Conservation (phyloP, 768 basidiomycete species). For the Rhizopogon roseolus region DNA sequence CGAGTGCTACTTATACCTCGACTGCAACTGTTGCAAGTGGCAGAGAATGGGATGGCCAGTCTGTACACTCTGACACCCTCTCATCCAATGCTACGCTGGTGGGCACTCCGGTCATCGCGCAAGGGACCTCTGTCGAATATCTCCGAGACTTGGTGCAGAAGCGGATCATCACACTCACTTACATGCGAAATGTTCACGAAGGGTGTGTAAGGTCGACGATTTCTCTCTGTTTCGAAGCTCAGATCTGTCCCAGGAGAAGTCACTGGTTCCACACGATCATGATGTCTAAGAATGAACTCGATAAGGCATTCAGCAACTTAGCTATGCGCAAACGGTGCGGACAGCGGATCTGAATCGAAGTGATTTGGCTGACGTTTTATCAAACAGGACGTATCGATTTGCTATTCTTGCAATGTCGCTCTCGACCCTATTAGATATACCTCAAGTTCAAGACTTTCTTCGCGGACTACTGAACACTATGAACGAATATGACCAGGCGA, state of each 20-base stretch:
- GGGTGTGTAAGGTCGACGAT: slow-evolving; percentile 48
- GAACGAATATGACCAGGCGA: slow-evolving; percentile 74
- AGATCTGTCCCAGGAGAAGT: slow-evolving; percentile 46
- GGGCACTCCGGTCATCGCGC: slow-evolving; percentile 29
- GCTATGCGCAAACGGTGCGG: slow-evolving; percentile 77
- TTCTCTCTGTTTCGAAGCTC: not conserved
- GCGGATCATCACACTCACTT: slow-evolving; percentile 79
- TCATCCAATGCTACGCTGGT: slow-evolving; percentile 37
- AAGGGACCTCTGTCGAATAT: slow-evolving; percentile 74
- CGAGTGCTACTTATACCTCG: slow-evolving; percentile 33
- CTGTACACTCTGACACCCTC: slow-evolving; percentile 45
- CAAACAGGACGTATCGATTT: slow-evolving; percentile 70
- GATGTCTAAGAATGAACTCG: slow-evolving; percentile 69
- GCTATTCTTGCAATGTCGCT: slow-evolving; percentile 85
- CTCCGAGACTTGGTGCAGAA: slow-evolving; percentile 78
- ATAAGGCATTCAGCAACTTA: slow-evolving; percentile 65
- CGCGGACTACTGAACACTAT: slow-evolving; percentile 68
- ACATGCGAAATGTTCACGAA: slow-evolving; percentile 81
- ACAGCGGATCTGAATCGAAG: not conserved
- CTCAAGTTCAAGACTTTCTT: slow-evolving; percentile 75
- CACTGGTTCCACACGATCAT: slow-evolving; percentile 90
- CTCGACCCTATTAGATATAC: slow-evolving; percentile 75
- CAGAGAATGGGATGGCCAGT: slow-evolving; percentile 74
- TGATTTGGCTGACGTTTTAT: slow-evolving; percentile 1
- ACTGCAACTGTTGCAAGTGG: slow-evolving; percentile 34